phyloP scores from a whole-genome alignment of 306 rosid genomes.

The Quercus alba region DNA sequence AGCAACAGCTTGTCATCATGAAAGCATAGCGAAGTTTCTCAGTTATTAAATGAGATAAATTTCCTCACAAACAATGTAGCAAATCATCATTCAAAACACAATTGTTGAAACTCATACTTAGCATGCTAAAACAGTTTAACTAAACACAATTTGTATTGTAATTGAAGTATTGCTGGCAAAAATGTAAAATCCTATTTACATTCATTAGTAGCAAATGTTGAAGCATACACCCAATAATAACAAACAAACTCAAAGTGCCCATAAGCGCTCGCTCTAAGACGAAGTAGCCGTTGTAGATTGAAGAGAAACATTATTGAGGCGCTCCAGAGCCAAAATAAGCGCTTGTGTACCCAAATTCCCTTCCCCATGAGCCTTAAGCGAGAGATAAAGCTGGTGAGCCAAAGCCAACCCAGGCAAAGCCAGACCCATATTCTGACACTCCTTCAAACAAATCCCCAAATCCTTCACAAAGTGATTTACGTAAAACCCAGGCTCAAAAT shows the following conservation, averaged over 20 bases:
- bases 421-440: slow-evolving; percentile 76
- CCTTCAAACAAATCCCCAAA: slow-evolving; percentile 85
- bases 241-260: neutral
- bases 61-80: no score
- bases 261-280: slow-evolving; percentile 13
- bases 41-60: no score
- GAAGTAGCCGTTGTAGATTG: slow-evolving; percentile 1
- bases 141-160: no score
- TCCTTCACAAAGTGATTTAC: slow-evolving; percentile 89
- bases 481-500: slow-evolving; percentile 75
- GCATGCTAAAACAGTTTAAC: no score
- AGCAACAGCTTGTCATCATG: no score
- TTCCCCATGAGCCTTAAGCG: slow-evolving; percentile 80
- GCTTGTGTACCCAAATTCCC: slow-evolving; percentile 80
- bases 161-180: no score
- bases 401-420: slow-evolving; percentile 87
- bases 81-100: no score
- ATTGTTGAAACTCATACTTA: no score
- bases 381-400: slow-evolving; percentile 80
- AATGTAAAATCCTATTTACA: no score
- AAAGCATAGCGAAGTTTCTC: no score
- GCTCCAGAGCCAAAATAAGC: slow-evolving; percentile 65
- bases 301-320: slow-evolving; percentile 71
- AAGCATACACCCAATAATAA: neutral
- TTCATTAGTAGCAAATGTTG: neutral